Conservation (phyloP, 192 early-diverging fungal species). For the Rhizophagus sp. region DNA sequence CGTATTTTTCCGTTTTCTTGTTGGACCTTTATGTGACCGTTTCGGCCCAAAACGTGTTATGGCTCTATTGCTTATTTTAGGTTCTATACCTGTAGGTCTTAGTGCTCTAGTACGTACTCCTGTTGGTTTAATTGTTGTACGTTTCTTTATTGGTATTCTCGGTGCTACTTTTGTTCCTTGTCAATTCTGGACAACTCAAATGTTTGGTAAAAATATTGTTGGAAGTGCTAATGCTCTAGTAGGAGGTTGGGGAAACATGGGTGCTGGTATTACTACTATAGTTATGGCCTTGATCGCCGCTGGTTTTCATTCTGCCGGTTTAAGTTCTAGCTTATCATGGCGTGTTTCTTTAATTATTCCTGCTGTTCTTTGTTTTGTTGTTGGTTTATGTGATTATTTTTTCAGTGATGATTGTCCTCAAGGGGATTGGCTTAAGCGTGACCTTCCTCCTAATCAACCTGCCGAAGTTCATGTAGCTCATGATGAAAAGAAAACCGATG, state of each 20-base stretch:
- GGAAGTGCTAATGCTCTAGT: slow-evolving; percentile 69
- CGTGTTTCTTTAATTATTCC: slow-evolving; percentile 45
- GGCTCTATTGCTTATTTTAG: slow-evolving; percentile 53
- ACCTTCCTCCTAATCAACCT: not conserved
- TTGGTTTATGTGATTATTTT: slow-evolving; percentile 37
- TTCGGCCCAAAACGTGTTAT: slow-evolving; percentile 54
- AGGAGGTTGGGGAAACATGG: slow-evolving; percentile 73
- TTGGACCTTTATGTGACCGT: slow-evolving; percentile 48
- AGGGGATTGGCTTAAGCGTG: slow-evolving; percentile 36
- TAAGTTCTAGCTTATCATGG: slow-evolving; percentile 50
- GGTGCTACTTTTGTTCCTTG: slow-evolving; percentile 71
- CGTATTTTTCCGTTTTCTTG: slow-evolving; percentile 52
- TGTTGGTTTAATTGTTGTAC: slow-evolving; percentile 45
- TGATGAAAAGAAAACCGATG: slow-evolving; percentile 34
- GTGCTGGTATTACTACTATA: slow-evolving; percentile 61
- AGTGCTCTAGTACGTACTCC: slow-evolving; percentile 48
- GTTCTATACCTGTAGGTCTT: slow-evolving; percentile 54
- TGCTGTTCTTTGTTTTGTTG: slow-evolving; percentile 36
- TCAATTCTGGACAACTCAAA: slow-evolving; percentile 68
- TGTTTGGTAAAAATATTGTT: slow-evolving; percentile 58
- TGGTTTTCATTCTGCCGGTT: slow-evolving; percentile 27
- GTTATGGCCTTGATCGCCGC: slow-evolving; percentile 59
- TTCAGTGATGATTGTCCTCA: slow-evolving; percentile 47
- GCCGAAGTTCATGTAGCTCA: slow-evolving; percentile 30
- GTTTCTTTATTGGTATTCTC: slow-evolving; percentile 64